These are phyloP conservation scores for Starmera pachycereana DNA, from an alignment of 805 yeast species.

Conservation along the genomic window DNA sequence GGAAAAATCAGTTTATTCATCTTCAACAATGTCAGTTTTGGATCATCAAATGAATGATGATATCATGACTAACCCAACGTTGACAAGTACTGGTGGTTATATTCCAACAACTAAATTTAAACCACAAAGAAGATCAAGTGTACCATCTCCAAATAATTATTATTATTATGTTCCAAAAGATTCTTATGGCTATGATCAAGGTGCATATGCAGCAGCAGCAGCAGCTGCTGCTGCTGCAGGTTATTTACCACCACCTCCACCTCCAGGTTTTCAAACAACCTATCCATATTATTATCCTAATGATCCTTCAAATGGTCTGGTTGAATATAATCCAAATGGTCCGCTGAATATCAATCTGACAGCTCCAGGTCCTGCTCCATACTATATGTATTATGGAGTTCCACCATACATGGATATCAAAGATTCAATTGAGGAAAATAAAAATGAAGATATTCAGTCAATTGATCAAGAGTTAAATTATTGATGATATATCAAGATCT, in stretches of 20 bases:
- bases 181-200: constrained; percentile 18
- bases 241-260: background rate
- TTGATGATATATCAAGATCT: background rate
- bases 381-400: constrained; percentile 20
- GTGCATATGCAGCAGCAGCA: constrained; percentile 6
- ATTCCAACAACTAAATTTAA: constrained; percentile 4
- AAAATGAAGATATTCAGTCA: background rate
- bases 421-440: background rate
- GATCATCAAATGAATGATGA: constrained; percentile 11
- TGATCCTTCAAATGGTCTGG: constrained; percentile 7
- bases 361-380: constrained; percentile 18
- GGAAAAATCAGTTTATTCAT: constrained; percentile 14
- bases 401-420: constrained; percentile 7
- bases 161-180: constrained; percentile 21
- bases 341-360: constrained; percentile 1
- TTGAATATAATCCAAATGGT: constrained; percentile 9
- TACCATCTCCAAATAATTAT: constrained; percentile 20
- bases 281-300: constrained; percentile 15
- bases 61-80: constrained; percentile 7
- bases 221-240: constrained; percentile 2
- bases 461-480: constrained; percentile 1
- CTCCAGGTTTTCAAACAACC: constrained; percentile 1
- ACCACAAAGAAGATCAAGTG: constrained; percentile 9
- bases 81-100: constrained; percentile 4
- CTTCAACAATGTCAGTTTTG: constrained; percentile 15